Evolutionary conservation across 345 rosid species (phyloP), one percentile per base, ranked within the genome.

Genomic region (Carallia brachiata): DNA sequence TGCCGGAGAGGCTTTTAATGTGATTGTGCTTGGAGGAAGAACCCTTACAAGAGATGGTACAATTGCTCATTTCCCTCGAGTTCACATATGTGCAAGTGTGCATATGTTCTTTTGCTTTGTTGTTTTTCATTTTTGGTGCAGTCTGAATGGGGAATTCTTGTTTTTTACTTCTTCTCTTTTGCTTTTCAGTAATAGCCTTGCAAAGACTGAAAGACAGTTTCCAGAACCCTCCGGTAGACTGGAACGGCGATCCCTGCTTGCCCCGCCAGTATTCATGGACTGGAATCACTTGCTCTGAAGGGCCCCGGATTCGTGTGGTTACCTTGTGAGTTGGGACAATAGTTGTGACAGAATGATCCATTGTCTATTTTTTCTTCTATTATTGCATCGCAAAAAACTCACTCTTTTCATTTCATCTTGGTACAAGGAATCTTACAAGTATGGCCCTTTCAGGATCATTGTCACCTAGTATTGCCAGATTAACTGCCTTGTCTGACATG

Each of bases 201-300:
- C 82, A 80, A 68, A 75, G 53, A 16, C 6, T 95, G 59, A 95
- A 74, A 81, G 67, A 36, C 37, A 75, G 79, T 75, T 71, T 90
- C 64, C 44, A 10, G 69, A 89, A 87, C 72, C 73, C 79, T 73
- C 97, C 97, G 30, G 66, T 64, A 66, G 97, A 92, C 73, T 95
- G 99, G 97, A 83, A 52, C 3, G 97, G 97, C 1, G 97, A 92
- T 86, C 97, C 99, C 71, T 95, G 99, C 74, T 57, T 84, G 62
- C 97, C 97, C 62, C 79, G 36, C 53, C 76, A 78, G 36, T 92
- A 89, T 77, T 59, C 85, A 6, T 95, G 99, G 97, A 81, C 93
- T 61, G 99, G 97, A 52, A 75, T 92, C 67, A 77, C 86, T n/a
- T 95, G 97, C 78, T 67, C 81, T 31, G 76, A 76, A 65, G 97